Conservation (phyloP, 2,329 filamentous ascomycete species). For the Allantophomopsis lycopodina region DNA sequence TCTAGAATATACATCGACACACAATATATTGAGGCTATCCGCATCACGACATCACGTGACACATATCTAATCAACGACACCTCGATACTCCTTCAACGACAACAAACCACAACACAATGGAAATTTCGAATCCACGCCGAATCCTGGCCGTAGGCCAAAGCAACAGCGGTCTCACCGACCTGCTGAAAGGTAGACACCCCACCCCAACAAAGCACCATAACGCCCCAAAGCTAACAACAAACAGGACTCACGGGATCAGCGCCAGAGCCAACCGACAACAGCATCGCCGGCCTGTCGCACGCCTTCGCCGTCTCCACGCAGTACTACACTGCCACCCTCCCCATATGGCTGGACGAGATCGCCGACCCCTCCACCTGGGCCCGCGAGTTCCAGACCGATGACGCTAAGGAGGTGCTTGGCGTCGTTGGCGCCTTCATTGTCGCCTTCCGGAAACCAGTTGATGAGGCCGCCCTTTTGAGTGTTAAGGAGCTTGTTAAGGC, state of each 20-base stretch:
- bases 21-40: too few relatives aligned
- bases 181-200: constrained; percentile 34
- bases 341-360: constrained; percentile 51
- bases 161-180: constrained; percentile 28
- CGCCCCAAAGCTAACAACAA: constrained; percentile 3
- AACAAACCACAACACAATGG: constrained; percentile 15
- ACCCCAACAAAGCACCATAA: background rate
- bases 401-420: constrained; percentile 47
- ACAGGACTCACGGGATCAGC: constrained; percentile 38
- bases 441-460: constrained; percentile 30
- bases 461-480: constrained; percentile 7
- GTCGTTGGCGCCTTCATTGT: constrained; percentile 47
- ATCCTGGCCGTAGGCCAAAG: constrained; percentile 36
- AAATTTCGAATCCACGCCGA: constrained; percentile 35
- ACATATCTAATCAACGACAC: background rate
- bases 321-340: constrained; percentile 47
- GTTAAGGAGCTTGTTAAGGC: constrained; percentile 30
- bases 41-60: too few relatives aligned
- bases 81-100: constrained; percentile 7
- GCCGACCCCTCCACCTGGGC: constrained; percentile 28
- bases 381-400: constrained; percentile 40
- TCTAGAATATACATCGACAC: too few relatives aligned
- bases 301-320: constrained; percentile 36
- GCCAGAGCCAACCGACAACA: constrained; percentile 19
- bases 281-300: constrained; percentile 44